A percentile compares a stretch with the other conserved stretches of the same genome.
Conservation (phyloP, 768 basidiomycete species). For the Boletus coccyginus region DNA sequence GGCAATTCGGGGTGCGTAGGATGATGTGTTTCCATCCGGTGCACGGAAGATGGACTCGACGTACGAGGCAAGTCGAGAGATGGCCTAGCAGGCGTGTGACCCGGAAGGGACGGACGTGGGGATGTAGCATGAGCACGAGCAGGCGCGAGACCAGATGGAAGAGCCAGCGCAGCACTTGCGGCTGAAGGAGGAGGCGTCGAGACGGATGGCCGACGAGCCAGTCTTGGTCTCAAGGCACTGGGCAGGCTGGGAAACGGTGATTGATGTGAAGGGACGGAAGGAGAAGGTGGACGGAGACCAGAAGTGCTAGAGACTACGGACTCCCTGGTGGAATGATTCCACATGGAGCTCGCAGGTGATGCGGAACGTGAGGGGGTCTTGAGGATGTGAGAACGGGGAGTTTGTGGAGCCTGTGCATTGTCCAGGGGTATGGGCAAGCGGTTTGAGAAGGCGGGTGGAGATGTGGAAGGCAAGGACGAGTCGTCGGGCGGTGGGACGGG, state of each 20-base stretch:
- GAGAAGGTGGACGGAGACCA: constrained; percentile 23
- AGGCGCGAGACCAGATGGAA: constrained; percentile 27
- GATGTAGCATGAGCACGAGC: constrained; percentile 25
- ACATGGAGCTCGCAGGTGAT: constrained; percentile 37
- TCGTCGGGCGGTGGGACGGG: background rate
- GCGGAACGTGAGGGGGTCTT: constrained; percentile 36
- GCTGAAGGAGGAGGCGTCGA: constrained; percentile 35
- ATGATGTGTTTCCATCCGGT: constrained; percentile 9
- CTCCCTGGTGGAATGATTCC: constrained; percentile 24
- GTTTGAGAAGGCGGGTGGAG: constrained; percentile 3
- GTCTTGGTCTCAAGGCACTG: constrained; percentile 34
- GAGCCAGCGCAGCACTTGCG: constrained; percentile 16
- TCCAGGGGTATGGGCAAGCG: constrained; percentile 10
- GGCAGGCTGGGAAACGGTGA: constrained; percentile 21
- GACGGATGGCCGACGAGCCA: constrained; percentile 44
- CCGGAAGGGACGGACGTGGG: constrained; percentile 15
- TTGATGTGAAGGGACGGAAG: constrained; percentile 20
- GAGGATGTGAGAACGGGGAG: constrained; percentile 25
- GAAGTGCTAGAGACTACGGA: constrained; percentile 13
- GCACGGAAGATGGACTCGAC: constrained; percentile 17
- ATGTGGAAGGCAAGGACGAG: background rate
- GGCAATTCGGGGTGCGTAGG: constrained; percentile 20
- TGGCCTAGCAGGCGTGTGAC: constrained; percentile 11
- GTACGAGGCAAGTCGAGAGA: constrained; percentile 20
- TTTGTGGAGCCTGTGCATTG: constrained; percentile 22